Percentiles rank a stretch among this genome's conserved stretches.
phyloP scores from a whole-genome alignment of 2,329 filamentous ascomycete genomes.

The Neofusicoccum sp. region DNA sequence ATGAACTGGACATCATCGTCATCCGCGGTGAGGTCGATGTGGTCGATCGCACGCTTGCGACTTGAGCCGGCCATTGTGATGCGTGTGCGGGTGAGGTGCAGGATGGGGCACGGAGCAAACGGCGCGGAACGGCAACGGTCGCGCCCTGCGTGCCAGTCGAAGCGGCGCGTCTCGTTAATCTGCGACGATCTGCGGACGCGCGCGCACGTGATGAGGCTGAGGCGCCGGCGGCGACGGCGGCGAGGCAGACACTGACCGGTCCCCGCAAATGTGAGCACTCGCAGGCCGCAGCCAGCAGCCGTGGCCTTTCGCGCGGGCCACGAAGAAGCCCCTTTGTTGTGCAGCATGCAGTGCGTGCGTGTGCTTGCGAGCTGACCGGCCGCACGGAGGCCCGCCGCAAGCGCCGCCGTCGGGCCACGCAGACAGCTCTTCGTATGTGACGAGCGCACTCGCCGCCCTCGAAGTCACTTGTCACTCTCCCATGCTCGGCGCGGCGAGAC shows the following conservation, averaged over 20 bases:
- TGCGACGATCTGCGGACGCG: neutral
- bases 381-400: neutral
- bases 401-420: neutral
- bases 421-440: neutral
- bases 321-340: slow-evolving; percentile 4
- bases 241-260: slow-evolving; percentile 3
- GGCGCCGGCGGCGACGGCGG: neutral
- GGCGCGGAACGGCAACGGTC: neutral
- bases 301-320: neutral
- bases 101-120: neutral
- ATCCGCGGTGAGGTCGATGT: slow-evolving; percentile 45
- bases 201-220: slow-evolving; percentile 14
- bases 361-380: neutral
- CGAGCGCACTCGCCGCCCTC: neutral
- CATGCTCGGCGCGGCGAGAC: slow-evolving; percentile 5
- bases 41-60: slow-evolving; percentile 36
- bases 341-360: slow-evolving; percentile 2
- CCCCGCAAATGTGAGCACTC: slow-evolving; percentile 3
- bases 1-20: slow-evolving; percentile 24
- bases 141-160: neutral
- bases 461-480: slow-evolving; percentile 5
- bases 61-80: slow-evolving; percentile 23
- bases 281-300: neutral
- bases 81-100: neutral
- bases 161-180: neutral